phyloP scores from a whole-genome alignment of 73 alveolate genomes.

The Loxodes magnus region DNA sequence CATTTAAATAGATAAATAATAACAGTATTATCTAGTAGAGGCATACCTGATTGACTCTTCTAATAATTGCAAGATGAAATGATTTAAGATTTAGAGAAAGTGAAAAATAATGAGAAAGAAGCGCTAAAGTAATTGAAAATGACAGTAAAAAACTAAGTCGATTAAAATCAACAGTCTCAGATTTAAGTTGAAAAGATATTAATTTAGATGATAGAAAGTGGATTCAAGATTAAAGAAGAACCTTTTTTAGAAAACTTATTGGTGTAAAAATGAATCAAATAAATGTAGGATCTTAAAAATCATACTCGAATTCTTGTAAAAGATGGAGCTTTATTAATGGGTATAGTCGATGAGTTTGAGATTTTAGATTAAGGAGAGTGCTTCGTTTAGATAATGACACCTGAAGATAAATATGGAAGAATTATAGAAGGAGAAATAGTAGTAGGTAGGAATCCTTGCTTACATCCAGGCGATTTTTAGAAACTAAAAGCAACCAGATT shows the following conservation, averaged over 20 bases:
- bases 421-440: constrained; percentile 74
- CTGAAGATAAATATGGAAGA: constrained; percentile 12
- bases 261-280: no score
- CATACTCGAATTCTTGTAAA: constrained; percentile 23
- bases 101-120: constrained; percentile 30
- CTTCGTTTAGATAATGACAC: constrained; percentile 36
- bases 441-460: constrained; percentile 88
- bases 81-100: constrained; percentile 26
- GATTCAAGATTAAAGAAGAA: no score
- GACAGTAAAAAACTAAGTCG: not conserved
- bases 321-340: constrained; percentile 53
- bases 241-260: no score
- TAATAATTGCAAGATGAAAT: constrained; percentile 29
- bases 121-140: constrained; percentile 1
- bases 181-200: no score
- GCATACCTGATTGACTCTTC: constrained; percentile 35
- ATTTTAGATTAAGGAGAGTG: constrained; percentile 74
- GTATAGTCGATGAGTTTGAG: constrained; percentile 86
- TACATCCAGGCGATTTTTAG: constrained; percentile 96
- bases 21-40: constrained; percentile 40
- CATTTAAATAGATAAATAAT: constrained; percentile 72
- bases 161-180: not conserved
- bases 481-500: constrained; percentile 68
- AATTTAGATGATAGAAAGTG: no score
- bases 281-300: constrained; percentile 18